Percentiles rank a stretch among this genome's conserved stretches.
These are phyloP conservation scores for Erythrophleum fordii DNA, from an alignment of 306 rosid species.

Conservation along the genomic window DNA sequence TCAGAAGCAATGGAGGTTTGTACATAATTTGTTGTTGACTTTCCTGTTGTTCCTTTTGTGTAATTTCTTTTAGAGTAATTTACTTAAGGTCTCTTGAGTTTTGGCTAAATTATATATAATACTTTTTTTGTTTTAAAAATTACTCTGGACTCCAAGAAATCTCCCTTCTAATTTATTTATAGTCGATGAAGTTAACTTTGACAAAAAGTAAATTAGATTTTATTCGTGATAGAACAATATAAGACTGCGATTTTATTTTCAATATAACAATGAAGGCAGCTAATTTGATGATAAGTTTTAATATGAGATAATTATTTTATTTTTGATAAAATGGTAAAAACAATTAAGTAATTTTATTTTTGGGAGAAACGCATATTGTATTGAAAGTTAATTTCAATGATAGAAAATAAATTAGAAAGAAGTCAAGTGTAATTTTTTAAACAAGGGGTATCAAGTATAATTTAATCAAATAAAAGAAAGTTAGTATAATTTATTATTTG, in stretches of 20 bases:
- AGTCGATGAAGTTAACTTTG: too few relatives aligned
- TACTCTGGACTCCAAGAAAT: background rate
- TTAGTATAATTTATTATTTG: background rate
- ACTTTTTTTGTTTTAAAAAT: background rate
- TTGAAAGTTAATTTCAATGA: too few relatives aligned
- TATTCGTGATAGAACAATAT: too few relatives aligned
- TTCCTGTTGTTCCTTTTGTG: conserved; percentile 1
- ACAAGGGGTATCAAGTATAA: too few relatives aligned
- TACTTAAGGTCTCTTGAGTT: background rate
- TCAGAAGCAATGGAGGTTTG: conserved; percentile 73
- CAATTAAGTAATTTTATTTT: background rate
- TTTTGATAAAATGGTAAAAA: background rate
- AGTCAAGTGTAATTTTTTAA: background rate
- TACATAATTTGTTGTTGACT: conserved; percentile 14
- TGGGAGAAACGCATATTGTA: background rate
- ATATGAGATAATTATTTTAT: background rate
- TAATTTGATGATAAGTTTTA: background rate
- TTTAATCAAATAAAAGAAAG: too few relatives aligned
- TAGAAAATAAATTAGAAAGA: background rate
- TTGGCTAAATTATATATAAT: background rate
- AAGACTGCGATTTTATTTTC: background rate
- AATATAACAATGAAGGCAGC: background rate
- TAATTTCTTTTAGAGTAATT: background rate
- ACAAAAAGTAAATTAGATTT: too few relatives aligned
- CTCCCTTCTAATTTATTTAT: background rate